Percentiles rank a stretch among this genome's conserved stretches.
These are phyloP conservation scores for Candida verbasci DNA, from an alignment of 805 yeast genomes.

Conservation along the genomic window DNA sequence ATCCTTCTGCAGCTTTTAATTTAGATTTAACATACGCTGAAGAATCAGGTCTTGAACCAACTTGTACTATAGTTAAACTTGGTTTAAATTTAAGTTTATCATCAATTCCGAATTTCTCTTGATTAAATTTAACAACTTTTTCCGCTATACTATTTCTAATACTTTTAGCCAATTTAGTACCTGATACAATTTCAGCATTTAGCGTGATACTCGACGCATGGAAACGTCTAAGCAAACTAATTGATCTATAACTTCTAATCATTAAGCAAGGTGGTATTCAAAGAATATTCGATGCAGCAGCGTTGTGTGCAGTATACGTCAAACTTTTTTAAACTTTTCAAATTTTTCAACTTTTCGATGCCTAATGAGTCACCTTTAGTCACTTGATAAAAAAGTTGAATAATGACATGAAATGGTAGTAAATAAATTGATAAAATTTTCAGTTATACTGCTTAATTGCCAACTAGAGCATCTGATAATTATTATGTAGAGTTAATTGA, in stretches of 20 bases:
- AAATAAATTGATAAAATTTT: too few relatives aligned
- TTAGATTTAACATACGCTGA: constrained; percentile 89
- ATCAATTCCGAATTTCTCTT: constrained; percentile 18
- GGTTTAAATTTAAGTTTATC: constrained; percentile 55
- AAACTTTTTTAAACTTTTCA: constrained; percentile 1
- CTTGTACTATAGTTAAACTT: constrained; percentile 77
- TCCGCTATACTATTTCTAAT: constrained; percentile 36
- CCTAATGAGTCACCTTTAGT: too few relatives aligned
- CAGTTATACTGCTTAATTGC: too few relatives aligned
- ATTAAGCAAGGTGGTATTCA: background rate
- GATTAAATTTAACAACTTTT: constrained; percentile 35
- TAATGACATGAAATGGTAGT: too few relatives aligned
- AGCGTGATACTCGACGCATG: constrained; percentile 9
- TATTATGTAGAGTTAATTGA: too few relatives aligned
- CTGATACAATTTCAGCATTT: constrained; percentile 38
- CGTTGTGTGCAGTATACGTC: constrained; percentile 3
- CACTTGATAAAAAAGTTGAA: too few relatives aligned
- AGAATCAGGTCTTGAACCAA: constrained; percentile 87
- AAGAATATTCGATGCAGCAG: too few relatives aligned
- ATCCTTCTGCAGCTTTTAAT: constrained; percentile 82
- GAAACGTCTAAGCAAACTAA: constrained; percentile 4
- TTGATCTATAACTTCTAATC: constrained; percentile 4
- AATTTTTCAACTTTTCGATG: background rate
- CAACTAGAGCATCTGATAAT: too few relatives aligned
- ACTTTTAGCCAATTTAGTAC: constrained; percentile 36